These are phyloP conservation scores for Hyaloscypha bicolor DNA, from an alignment of 495 filamentous ascomycete genomes.

Conservation along the genomic window DNA sequence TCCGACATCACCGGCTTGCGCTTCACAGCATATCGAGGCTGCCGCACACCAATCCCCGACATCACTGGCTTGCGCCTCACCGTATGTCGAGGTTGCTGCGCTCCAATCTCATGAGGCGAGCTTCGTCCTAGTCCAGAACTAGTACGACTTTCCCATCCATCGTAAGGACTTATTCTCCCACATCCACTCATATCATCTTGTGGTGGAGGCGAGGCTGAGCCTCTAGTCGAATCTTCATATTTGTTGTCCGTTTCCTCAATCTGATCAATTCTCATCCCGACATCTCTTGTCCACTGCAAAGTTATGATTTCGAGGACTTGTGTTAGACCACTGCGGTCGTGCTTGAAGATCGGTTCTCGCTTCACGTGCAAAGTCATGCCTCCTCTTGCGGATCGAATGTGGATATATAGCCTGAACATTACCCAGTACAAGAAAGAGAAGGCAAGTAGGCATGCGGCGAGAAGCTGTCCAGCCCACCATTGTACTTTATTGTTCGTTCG, in stretches of 20 bases:
- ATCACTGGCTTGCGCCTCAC: too few species aligned
- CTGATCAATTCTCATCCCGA: slow-evolving; percentile 13
- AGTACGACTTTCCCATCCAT: too few species aligned
- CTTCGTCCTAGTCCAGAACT: too few species aligned
- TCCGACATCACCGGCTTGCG: too few species aligned
- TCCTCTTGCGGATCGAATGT: neutral
- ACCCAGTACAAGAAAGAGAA: slow-evolving; percentile 20
- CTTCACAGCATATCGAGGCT: too few species aligned
- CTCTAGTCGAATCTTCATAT: too few species aligned
- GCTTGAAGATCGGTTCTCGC: slow-evolving; percentile 18
- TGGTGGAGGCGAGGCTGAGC: too few species aligned
- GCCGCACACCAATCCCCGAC: too few species aligned
- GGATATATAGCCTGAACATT: slow-evolving; percentile 6
- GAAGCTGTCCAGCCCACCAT: slow-evolving; percentile 3
- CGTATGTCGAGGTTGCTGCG: too few species aligned
- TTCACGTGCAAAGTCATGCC: slow-evolving; percentile 12
- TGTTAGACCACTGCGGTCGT: slow-evolving; percentile 11
- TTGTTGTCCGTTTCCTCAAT: slow-evolving; percentile 4
- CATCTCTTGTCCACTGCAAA: slow-evolving; percentile 15
- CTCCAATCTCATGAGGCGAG: too few species aligned
- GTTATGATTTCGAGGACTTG: slow-evolving; percentile 20
- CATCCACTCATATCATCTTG: too few species aligned
- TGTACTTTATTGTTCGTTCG: neutral
- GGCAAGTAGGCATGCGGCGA: slow-evolving; percentile 1
- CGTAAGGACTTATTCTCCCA: too few species aligned